Evolutionary conservation across 192 early-diverging fungal genomes (phyloP).

Genomic region (Mortierella claussenii): DNA sequence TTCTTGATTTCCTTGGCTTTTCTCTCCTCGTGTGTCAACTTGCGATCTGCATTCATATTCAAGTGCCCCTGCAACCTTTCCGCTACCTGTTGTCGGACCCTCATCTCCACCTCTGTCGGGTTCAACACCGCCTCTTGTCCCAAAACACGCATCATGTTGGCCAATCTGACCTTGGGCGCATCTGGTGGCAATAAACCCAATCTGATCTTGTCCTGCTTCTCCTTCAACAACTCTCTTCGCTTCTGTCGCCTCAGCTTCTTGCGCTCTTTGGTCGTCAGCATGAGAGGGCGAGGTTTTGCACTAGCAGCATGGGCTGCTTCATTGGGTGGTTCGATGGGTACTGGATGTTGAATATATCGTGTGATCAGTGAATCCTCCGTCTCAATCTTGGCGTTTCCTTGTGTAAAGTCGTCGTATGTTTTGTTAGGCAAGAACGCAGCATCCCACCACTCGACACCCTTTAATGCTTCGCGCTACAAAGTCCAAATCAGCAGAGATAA

Average conservation of each 20-base stretch:
- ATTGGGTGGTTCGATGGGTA: slow-evolving; percentile 82
- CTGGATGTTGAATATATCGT: slow-evolving; percentile 85
- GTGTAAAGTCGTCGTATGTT: slow-evolving; percentile 71
- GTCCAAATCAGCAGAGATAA: neutral
- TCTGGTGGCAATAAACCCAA: slow-evolving; percentile 93
- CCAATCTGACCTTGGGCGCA: slow-evolving; percentile 89
- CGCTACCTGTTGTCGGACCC: slow-evolving; percentile 89
- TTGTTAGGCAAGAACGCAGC: slow-evolving; percentile 77
- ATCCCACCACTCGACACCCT: slow-evolving; percentile 98
- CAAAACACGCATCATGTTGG: slow-evolving; percentile 95
- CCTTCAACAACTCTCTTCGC: slow-evolving; percentile 84
- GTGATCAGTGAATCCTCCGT: slow-evolving; percentile 72
- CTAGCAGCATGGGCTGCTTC: slow-evolving; percentile 67
- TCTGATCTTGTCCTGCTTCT: slow-evolving; percentile 95
- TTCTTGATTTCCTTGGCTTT: slow-evolving; percentile 82
- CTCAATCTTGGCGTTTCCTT: slow-evolving; percentile 45
- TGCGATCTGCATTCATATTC: slow-evolving; percentile 82
- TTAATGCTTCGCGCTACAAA: slow-evolving; percentile 75
- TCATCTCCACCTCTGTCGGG: slow-evolving; percentile 93
- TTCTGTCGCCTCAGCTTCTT: slow-evolving; percentile 94
- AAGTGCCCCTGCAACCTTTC: slow-evolving; percentile 83
- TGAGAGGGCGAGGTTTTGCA: slow-evolving; percentile 65
- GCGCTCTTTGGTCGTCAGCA: slow-evolving; percentile 88
- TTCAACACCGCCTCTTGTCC: slow-evolving; percentile 95
- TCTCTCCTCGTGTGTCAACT: slow-evolving; percentile 89